Evolutionary conservation across 1,284 basidiomycete species (phyloP).

Genomic region (Mycena sp.): DNA sequence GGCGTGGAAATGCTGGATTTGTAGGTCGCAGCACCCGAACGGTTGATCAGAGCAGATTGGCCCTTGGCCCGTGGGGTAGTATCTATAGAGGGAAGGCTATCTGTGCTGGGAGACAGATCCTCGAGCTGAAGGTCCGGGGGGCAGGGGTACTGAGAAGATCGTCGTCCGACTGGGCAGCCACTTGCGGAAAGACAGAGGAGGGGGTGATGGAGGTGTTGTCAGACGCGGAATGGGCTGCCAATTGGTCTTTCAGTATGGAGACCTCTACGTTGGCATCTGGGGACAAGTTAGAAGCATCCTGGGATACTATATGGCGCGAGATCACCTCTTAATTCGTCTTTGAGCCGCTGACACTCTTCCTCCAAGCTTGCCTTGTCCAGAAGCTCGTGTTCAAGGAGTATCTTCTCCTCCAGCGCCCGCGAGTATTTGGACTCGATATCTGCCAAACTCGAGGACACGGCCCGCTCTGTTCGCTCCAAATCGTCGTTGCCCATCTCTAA

Average conservation of each 20-base stretch:
- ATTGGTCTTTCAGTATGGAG: slow-evolving; percentile 82
- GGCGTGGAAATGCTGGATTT: slow-evolving; percentile 54
- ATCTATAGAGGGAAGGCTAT: slow-evolving; percentile 42
- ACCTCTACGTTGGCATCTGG: slow-evolving; percentile 89
- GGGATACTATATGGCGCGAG: slow-evolving; percentile 34
- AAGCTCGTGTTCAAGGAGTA: slow-evolving; percentile 96
- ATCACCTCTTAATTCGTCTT: slow-evolving; percentile 93
- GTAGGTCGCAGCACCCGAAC: slow-evolving; percentile 57
- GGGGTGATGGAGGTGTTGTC: slow-evolving; percentile 34
- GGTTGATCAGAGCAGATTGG: slow-evolving; percentile 59
- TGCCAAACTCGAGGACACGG: slow-evolving; percentile 89
- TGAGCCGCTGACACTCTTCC: slow-evolving; percentile 91
- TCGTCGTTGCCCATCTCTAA: slow-evolving; percentile 97
- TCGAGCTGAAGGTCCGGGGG: slow-evolving; percentile 67
- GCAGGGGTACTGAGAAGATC: slow-evolving; percentile 65
- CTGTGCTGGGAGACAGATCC: slow-evolving; percentile 60
- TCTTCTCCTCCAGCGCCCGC: slow-evolving; percentile 94
- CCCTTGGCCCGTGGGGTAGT: slow-evolving; percentile 46
- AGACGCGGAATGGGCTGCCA: slow-evolving; percentile 44
- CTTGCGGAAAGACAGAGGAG: slow-evolving; percentile 37
- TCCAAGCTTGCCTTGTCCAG: slow-evolving; percentile 90
- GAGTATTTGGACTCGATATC: slow-evolving; percentile 95
- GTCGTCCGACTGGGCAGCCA: slow-evolving; percentile 53
- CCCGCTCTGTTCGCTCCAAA: slow-evolving; percentile 91
- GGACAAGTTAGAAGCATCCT: slow-evolving; percentile 31